Evolutionary conservation across 352 stramenopile genomes (phyloP).

Genomic region (Globisporangium camurandrum): DNA sequence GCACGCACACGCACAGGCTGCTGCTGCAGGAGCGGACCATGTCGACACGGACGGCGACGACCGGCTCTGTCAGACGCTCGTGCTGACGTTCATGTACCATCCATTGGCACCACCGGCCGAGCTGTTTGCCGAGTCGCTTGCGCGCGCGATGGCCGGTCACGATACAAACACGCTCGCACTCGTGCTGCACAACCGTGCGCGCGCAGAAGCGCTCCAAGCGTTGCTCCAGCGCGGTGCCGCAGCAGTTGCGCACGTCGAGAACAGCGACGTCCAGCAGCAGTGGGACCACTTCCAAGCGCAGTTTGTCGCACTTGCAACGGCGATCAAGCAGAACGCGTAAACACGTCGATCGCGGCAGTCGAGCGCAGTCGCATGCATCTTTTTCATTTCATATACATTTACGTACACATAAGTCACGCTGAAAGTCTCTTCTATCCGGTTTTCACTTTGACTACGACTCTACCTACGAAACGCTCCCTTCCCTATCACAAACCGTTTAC

Average conservation of each 20-base stretch:
- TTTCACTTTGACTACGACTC: no score
- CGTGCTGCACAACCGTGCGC: constrained; percentile 72
- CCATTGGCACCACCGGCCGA: constrained; percentile 57
- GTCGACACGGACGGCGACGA: constrained; percentile 37
- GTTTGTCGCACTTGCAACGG: constrained; percentile 70
- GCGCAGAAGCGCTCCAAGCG: constrained; percentile 62
- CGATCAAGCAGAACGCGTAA: constrained; percentile 64
- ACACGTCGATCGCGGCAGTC: neutral
- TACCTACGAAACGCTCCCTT: no score
- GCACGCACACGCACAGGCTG: constrained; percentile 15
- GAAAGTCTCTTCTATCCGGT: no score
- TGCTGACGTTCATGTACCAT: constrained; percentile 77
- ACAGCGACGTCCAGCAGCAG: constrained; percentile 37
- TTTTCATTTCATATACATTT: constrained; percentile 1
- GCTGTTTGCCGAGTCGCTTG: constrained; percentile 57
- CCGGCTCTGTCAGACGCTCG: constrained; percentile 67
- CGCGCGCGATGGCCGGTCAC: constrained; percentile 49
- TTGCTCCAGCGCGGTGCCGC: constrained; percentile 61
- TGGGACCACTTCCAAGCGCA: constrained; percentile 58
- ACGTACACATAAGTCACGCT: no score
- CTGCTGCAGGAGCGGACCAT: no score
- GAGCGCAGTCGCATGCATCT: neutral
- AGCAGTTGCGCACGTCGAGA: constrained; percentile 39
- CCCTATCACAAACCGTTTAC: no score
- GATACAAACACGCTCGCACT: constrained; percentile 44